phyloP scores from a whole-genome alignment of 345 rosid species.

The Ceriops zippeliana region DNA sequence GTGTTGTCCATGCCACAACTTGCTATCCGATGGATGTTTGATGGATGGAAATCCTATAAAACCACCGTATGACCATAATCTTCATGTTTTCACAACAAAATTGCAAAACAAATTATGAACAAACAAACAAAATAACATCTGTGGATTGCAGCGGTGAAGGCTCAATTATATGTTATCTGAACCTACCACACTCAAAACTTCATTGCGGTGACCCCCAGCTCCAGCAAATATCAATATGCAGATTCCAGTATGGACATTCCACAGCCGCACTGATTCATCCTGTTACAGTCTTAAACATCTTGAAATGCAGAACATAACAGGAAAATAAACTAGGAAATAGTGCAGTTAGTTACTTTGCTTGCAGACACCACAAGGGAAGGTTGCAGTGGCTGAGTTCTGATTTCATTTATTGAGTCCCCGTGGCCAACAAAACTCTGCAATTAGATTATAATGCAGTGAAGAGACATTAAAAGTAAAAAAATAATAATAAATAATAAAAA shows the following conservation, averaged over 20 bases:
- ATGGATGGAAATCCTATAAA: slow-evolving; percentile 86
- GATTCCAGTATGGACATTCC: slow-evolving; percentile 96
- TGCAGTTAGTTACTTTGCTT: slow-evolving; percentile 59
- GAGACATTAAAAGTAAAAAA: neutral
- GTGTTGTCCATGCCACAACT: slow-evolving; percentile 99
- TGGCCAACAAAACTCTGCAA: slow-evolving; percentile 95
- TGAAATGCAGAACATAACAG: slow-evolving; percentile 16
- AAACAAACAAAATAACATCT: neutral
- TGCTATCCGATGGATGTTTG: slow-evolving; percentile 75
- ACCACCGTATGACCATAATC: slow-evolving; percentile 9
- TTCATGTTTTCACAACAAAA: neutral
- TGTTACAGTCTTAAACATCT: slow-evolving; percentile 28
- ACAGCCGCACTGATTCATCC: slow-evolving; percentile 96
- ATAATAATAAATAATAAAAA: neutral
- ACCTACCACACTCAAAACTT: slow-evolving; percentile 93
- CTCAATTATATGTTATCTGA: neutral
- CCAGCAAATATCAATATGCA: slow-evolving; percentile 97
- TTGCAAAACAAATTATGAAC: neutral
- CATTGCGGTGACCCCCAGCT: slow-evolving; percentile 97
- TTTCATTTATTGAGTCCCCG: slow-evolving; percentile 92
- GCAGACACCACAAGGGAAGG: slow-evolving; percentile 90
- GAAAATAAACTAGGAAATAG: slow-evolving; percentile 1
- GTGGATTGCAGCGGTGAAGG: neutral
- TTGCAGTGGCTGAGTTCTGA: slow-evolving; percentile 88
- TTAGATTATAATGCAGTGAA: slow-evolving; percentile 4